A percentile compares a stretch with the other conserved stretches of the same genome.
phyloP scores from a whole-genome alignment of 441 rosid genomes.

The Sinapis alba region DNA sequence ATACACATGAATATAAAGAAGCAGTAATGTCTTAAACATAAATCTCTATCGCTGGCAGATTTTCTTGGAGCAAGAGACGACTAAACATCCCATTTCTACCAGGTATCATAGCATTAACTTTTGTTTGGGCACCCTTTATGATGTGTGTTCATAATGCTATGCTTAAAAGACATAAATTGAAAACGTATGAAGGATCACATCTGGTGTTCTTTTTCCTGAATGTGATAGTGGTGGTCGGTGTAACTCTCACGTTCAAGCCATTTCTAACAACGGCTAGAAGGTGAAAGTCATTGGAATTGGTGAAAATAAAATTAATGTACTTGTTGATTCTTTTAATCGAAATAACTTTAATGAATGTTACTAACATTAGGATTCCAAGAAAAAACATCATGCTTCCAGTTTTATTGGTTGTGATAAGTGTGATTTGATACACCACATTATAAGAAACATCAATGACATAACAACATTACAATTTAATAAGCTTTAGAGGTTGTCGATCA shows the following conservation, averaged over 20 bases:
- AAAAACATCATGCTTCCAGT: too few relatives aligned
- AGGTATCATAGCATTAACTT: conserved; percentile 37
- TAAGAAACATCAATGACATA: too few relatives aligned
- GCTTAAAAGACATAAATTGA: background rate
- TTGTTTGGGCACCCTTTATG: background rate
- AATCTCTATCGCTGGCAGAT: conserved; percentile 44
- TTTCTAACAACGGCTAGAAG: conserved; percentile 43
- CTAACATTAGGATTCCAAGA: too few relatives aligned
- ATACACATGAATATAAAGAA: background rate
- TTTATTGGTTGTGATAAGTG: too few relatives aligned
- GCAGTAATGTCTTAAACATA: conserved; percentile 1
- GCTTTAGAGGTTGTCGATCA: too few relatives aligned
- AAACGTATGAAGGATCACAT: conserved; percentile 55
- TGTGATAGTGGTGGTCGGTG: conserved; percentile 53
- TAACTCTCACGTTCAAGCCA: conserved; percentile 66
- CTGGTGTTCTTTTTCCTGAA: conserved; percentile 67
- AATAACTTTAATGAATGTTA: too few relatives aligned
- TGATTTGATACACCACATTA: too few relatives aligned
- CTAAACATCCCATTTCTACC: conserved; percentile 53
- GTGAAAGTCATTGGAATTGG: conserved; percentile 11
- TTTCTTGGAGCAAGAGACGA: conserved; percentile 67
- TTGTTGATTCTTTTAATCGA: conserved; percentile 17
- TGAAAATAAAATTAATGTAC: conserved; percentile 8
- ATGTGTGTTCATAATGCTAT: background rate
- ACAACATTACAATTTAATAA: too few relatives aligned